Evolutionary conservation across 129 eudicot species (phyloP).

Genomic region (Pittosporum tobira): DNA sequence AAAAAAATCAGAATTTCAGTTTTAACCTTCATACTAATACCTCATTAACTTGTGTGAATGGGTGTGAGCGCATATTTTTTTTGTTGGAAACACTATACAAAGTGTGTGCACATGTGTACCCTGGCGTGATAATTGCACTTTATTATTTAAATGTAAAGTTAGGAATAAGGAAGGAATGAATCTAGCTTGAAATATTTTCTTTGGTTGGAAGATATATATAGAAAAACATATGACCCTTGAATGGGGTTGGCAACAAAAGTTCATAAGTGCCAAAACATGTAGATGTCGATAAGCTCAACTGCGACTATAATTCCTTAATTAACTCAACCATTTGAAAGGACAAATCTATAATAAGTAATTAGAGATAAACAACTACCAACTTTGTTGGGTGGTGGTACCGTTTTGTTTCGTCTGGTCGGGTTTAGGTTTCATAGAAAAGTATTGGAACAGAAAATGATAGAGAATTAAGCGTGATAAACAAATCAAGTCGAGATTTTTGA

Average conservation of each 20-base stretch:
- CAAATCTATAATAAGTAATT: no score
- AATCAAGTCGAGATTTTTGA: no score
- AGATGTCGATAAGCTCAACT: not conserved
- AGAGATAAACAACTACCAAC: no score
- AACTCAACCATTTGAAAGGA: not conserved
- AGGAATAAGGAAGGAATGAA: not conserved
- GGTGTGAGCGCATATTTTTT: no score
- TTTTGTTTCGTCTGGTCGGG: no score
- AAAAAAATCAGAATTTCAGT: no score
- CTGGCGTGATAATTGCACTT: slow-evolving; percentile 12
- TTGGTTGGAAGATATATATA: not conserved
- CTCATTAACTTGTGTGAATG: no score
- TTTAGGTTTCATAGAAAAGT: no score
- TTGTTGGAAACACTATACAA: not conserved
- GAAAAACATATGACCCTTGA: not conserved
- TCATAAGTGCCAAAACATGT: slow-evolving; percentile 14
- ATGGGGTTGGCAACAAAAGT: slow-evolving; percentile 2
- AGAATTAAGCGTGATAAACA: no score
- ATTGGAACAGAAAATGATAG: no score
- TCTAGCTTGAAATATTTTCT: slow-evolving; percentile 10
- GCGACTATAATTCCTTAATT: not conserved
- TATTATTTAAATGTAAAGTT: not conserved
- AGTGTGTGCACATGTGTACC: slow-evolving; percentile 16
- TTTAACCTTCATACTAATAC: no score
- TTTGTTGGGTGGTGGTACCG: no score